Percentiles rank a stretch among this genome's conserved stretches.
Evolutionary conservation across 805 yeast species (phyloP).

Genomic region (Millerago galiae): DNA sequence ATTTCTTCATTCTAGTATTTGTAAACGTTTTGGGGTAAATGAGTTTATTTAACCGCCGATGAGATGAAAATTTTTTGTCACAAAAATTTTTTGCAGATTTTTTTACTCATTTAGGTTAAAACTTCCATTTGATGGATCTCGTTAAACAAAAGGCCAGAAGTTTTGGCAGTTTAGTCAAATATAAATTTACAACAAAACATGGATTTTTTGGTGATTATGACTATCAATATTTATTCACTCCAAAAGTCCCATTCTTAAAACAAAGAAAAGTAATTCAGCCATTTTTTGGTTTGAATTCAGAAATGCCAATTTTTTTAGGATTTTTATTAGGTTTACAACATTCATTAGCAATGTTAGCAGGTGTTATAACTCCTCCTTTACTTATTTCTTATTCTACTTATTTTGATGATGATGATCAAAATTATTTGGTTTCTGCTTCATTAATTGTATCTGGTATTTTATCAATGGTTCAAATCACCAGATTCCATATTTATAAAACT

Average conservation of each 20-base stretch:
- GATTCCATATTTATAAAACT: conserved; percentile 71
- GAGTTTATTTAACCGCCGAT: neutral
- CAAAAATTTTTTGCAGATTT: neutral
- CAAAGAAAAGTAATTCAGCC: conserved; percentile 52
- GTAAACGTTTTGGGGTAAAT: neutral
- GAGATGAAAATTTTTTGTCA: neutral
- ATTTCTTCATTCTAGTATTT: neutral
- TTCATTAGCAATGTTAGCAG: conserved; percentile 86
- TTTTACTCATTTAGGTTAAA: neutral
- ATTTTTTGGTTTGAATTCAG: conserved; percentile 73
- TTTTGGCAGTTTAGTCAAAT: neutral
- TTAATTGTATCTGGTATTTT: conserved; percentile 67
- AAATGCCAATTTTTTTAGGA: conserved; percentile 75
- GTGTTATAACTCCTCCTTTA: conserved; percentile 79
- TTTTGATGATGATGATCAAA: conserved; percentile 42
- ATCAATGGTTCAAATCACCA: conserved; percentile 70
- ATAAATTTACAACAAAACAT: conserved; percentile 53
- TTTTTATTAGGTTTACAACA: conserved; percentile 81
- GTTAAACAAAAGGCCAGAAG: neutral
- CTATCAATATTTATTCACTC: conserved; percentile 73
- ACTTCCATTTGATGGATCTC: neutral
- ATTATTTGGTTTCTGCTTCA: conserved; percentile 66
- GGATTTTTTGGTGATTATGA: conserved; percentile 87
- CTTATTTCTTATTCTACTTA: conserved; percentile 63
- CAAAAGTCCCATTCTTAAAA: conserved; percentile 62